Percentiles rank a stretch among this genome's conserved stretches.
Evolutionary conservation across 176 grass and related monocot species (phyloP).

Genomic region (Avena sativa): DNA sequence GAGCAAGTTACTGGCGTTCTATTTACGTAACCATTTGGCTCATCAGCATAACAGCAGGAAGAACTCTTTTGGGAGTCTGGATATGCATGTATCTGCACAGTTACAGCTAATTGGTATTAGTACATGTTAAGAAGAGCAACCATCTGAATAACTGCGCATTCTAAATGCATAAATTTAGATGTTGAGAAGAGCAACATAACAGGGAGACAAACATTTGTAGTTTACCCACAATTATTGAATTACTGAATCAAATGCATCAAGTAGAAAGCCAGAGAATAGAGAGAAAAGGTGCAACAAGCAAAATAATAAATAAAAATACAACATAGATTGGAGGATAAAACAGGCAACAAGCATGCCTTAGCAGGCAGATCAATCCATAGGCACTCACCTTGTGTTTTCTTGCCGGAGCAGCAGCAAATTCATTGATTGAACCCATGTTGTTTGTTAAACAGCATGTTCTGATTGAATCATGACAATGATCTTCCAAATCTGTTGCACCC

Average conservation of each 20-base stretch:
- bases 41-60: constrained; percentile 8
- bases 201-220: constrained; percentile 1
- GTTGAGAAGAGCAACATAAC: constrained; percentile 13
- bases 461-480: constrained; percentile 39
- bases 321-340: neutral
- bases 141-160: constrained; percentile 30
- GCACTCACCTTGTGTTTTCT: neutral
- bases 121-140: constrained; percentile 16
- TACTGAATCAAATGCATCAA: constrained; percentile 30
- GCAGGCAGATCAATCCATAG: neutral
- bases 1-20: constrained; percentile 25
- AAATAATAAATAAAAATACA: constrained; percentile 5
- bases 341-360: neutral
- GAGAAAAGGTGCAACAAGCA: neutral
- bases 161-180: neutral
- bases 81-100: constrained; percentile 50
- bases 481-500: constrained; percentile 32
- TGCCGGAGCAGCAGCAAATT: neutral
- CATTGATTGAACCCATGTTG: neutral
- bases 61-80: constrained; percentile 19
- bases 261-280: neutral
- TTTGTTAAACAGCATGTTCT: constrained; percentile 38
- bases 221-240: neutral
- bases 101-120: constrained; percentile 8
- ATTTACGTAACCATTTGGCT: constrained; percentile 45